Evolutionary conservation across 768 basidiomycete genomes (phyloP), one percentile per base, ranked within the genome.

Genomic region (Filobasidium wieringae): DNA sequence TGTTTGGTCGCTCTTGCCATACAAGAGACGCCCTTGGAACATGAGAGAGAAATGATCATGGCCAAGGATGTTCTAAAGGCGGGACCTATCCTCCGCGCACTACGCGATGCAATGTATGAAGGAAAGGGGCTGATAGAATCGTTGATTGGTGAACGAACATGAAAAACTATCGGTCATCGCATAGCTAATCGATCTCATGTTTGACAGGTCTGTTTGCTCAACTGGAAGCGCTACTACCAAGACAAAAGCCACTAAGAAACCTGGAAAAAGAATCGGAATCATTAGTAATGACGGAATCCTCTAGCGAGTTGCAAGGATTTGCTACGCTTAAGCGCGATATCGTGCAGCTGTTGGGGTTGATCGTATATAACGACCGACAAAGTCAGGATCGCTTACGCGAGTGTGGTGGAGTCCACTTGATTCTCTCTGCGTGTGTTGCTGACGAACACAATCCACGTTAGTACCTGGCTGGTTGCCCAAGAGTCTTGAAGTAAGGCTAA

Each of bases 391-490:
- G 82, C 8, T 78, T 84, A 37, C 79, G 90, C 50, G 72, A 72
- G 33, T 81, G 79, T 62, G 85, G 81, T 24, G 90, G 90, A 45
- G 82, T 95, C 59, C 79, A 83, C 52, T 80, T 88, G 45, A 79
- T 93, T 17, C 83, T 95, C 81, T 86, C 85, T 68, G 78, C 91
- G 74, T 92, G 89, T 72, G 87, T 88, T 17, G 77, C 89, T 27
- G 91, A 96, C 70, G 90, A 91, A 65, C 76, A 84, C 57, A 95
- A 92, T 73, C 91, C 91, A 36, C 91, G 91, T 93, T 71, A 74
- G 90, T 82, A n/a, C 30, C 15, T 50, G 12, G n/a, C 29, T 30
- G 26, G 29, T 14, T 26, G 15, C 5, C n/a, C 17, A 15, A 24
- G 17, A 41, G 17, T 29, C 1, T 22, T 27, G 26, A 31, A 19